Percentiles rank a stretch among this genome's conserved stretches.
These are phyloP conservation scores for Talaromyces nanjingensis DNA, from an alignment of 495 filamentous ascomycete genomes.

Conservation along the genomic window DNA sequence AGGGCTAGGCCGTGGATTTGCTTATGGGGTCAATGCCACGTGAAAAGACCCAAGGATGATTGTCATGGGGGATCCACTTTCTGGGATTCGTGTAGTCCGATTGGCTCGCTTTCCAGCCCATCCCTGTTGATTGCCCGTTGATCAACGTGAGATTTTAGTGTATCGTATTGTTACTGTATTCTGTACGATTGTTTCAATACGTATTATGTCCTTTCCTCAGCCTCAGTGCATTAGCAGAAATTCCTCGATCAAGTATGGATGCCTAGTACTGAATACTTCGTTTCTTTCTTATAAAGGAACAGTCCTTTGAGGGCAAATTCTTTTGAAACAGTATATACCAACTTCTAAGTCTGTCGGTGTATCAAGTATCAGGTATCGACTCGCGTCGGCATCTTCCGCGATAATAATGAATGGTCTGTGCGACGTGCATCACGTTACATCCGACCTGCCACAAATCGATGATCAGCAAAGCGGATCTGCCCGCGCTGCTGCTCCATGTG, in stretches of 20 bases:
- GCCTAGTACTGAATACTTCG: no score
- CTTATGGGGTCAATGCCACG: neutral
- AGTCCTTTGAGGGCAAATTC: neutral
- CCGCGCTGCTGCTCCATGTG: neutral
- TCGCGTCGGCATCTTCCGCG: neutral
- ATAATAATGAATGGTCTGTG: neutral
- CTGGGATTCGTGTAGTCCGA: neutral
- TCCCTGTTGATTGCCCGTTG: neutral
- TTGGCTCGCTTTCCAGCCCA: neutral
- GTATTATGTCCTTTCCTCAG: neutral
- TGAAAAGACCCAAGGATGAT: constrained; percentile 1
- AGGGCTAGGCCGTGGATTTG: neutral
- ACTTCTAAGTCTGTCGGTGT: neutral
- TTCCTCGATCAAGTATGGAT: neutral
- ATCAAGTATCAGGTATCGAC: neutral
- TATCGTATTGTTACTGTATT: neutral
- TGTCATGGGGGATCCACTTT: neutral
- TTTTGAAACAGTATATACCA: neutral
- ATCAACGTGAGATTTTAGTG: neutral
- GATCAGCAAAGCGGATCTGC: constrained; percentile 3
- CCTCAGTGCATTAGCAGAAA: neutral
- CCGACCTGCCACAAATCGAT: constrained; percentile 4
- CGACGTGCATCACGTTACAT: constrained; percentile 1
- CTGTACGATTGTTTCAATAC: neutral
- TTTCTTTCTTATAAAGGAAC: neutral